phyloP scores from a whole-genome alignment of 2,329 filamentous ascomycete genomes.

The Ophiocordyceps camponoti-floridani region DNA sequence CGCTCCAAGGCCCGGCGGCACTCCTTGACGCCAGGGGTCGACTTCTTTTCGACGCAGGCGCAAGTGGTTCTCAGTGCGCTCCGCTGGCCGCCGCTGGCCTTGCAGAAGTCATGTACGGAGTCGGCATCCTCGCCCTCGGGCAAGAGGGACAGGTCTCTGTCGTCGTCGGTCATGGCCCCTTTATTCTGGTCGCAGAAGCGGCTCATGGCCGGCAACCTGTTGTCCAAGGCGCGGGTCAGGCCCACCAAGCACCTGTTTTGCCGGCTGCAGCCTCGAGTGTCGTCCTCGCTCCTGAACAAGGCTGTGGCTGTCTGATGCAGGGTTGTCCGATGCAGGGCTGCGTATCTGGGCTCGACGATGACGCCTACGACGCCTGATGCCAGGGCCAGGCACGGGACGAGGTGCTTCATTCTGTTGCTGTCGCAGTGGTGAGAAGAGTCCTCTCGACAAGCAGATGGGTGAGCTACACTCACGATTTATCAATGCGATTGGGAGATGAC shows the following conservation, averaged over 20 bases:
- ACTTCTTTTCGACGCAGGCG: neutral
- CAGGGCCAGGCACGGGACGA: neutral
- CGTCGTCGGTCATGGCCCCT: neutral
- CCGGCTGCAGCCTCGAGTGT: neutral
- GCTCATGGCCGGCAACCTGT: neutral
- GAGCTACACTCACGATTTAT: too few species aligned
- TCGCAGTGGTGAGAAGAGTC: neutral
- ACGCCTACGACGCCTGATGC: neutral
- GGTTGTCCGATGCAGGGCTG: neutral
- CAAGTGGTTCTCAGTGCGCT: neutral
- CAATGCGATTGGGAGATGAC: too few species aligned
- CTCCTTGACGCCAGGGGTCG: neutral
- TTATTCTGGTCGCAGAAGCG: neutral
- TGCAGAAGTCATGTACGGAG: neutral
- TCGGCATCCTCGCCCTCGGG: neutral
- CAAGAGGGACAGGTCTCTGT: neutral
- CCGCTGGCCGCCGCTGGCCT: neutral
- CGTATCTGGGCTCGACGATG: neutral
- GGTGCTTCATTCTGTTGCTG: neutral
- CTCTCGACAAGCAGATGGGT: too few species aligned
- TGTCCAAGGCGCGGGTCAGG: neutral
- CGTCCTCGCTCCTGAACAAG: neutral
- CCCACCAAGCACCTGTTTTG: neutral
- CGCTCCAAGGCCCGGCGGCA: neutral
- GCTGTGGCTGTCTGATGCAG: neutral